Evolutionary conservation across 2,329 filamentous ascomycete species (phyloP), one percentile per base, ranked within the genome.

Genomic region (Clathrospora elynae): DNA sequence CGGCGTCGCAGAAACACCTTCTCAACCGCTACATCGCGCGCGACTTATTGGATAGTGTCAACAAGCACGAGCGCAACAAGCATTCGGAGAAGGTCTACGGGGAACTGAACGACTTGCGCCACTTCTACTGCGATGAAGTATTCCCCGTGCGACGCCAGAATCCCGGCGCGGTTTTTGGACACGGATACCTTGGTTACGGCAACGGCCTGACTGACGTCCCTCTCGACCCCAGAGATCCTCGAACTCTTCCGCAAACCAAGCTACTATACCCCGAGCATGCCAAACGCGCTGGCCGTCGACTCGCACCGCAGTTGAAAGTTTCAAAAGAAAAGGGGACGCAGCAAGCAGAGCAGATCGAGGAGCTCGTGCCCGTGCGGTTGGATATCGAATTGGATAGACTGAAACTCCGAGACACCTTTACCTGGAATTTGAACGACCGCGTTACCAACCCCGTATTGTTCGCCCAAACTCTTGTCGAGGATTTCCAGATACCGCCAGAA

Each of bases 331-430:
- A 91, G 75, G 81, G 50, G 17, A 38, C 83, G 51, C 92, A 97
- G 73, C 93, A 97, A 73, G 90, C 89, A 16, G 92, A 97, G 58
- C 87, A 92, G 65, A 79, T 89, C 38, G 93, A 99, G 68, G 90
- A 96, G 65, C 76, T 99, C 39, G 88, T 97, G 1, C 93, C 93
- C 2, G 81, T 99, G 54, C 83, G 93, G 33, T 74, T 99, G 40
- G 93, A 99, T 61, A 88, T 97, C 35, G 93, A 99, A 63, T 88
- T 88, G 80, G 92, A 97, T 56, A 96, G 95, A 74, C 83, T 97
- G 59, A 93, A 93, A 72, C 78, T 99, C 48, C 87, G 93, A 68
- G 93, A 99, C 71, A 97, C 93, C 1, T 96, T 99, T 58, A 97
- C 93, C 3, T 99, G 92, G 91, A 99, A 99, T 70, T 78, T 97